Base-by-base conservation (phyloP, 2,329 filamentous ascomycete species). In the Fusarium hostae region DNA sequence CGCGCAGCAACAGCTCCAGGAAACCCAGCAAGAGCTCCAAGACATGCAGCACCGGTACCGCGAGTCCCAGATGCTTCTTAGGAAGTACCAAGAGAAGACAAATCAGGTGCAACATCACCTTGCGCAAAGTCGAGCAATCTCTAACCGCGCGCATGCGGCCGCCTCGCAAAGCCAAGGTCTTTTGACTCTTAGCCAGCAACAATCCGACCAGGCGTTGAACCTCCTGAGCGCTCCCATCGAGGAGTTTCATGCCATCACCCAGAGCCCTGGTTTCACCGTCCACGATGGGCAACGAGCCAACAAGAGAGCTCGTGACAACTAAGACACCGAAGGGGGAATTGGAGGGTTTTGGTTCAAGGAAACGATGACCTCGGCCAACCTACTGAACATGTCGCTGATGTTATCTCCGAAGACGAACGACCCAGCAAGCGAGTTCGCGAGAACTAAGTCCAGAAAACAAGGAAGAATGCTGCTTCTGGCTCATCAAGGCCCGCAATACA, bases 151-250 rank as follows among this genome's bases (percentile, higher is more conserved):
- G 26, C 26, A n/a, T 26, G 2, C 4, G 3, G 44, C 18, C 26
- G 12, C 9, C 4, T 7, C 5, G 3, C 6, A 28, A 26, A 7
- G 1, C 9, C 44, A 28, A 6, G 3, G 12, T 30, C 20, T n/a
- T 30, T 26, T 30, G 6, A 3, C 3, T 2, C 16, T 30, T 30
- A 10, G 26, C 20, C 28, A 48, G 45, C 45, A 32, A 15, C 28
- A 48, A 10, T 22, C 3, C 4, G 2, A n/a, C 1, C 10, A 2
- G 3, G 4, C 8, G 1, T 18, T 22, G 7, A 32, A 4, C 1
- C 28, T 48, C 7, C 3, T 48, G 4, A 22, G 0, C 5, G 20
- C 9, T 0, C 20, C 45, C 0, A 32, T 48, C 28, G 28, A 22
- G 0, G 45, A 48, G 45, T 32, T 48, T 28, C 16, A 16, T 2